Base-by-base conservation (phyloP, 768 basidiomycete species). In the Austroboletus festivus region DNA sequence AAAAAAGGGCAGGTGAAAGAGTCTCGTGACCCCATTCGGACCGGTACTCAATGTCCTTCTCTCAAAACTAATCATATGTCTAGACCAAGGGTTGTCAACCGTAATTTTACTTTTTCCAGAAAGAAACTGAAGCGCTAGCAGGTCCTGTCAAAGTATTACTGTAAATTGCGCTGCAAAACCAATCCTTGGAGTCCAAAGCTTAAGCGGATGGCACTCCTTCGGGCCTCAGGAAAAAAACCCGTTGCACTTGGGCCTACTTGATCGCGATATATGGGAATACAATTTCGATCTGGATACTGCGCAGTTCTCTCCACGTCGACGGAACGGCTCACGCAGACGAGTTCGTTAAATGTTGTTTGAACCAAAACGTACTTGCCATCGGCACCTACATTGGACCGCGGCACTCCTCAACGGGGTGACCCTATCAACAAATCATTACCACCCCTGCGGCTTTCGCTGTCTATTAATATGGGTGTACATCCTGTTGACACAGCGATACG, bases 81-180 rank as follows among this genome's bases (percentile, higher is more conserved):
- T n/a, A n/a, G n/a, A n/a, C n/a, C n/a, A n/a, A n/a, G n/a, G n/a
- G 26, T 28, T 28, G 26, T 28, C 26, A 28, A n/a, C 26, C 26
- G 20, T 37, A 51, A 56, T 56, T 42, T 42, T 39, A 20, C 57
- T 55, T 50, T 58, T 59, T 47, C 39, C 9, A 57, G 57, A 19
- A n/a, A 37, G 23, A 26, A 30, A 39, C 15, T 4, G 16, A 22
- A 28, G 26, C 11, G 26, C 26, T 28, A 28, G 26, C 26, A 28
- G 26, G 26, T 28, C 26, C 6, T 28, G 26, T 28, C 26, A 28
- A 28, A 28, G 11, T 28, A 28, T 28, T 28, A 28, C 41, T n/a
- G n/a, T n/a, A n/a, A n/a, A n/a, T n/a, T n/a, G n/a, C n/a, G n/a
- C 26, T 18, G 19, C 39, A 34, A 19, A 30, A 5, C 42, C 16